A percentile compares a stretch with the other conserved stretches of the same genome.
These are phyloP conservation scores for Eucalyptus cloeziana DNA, from an alignment of 345 rosid species.

Conservation along the genomic window DNA sequence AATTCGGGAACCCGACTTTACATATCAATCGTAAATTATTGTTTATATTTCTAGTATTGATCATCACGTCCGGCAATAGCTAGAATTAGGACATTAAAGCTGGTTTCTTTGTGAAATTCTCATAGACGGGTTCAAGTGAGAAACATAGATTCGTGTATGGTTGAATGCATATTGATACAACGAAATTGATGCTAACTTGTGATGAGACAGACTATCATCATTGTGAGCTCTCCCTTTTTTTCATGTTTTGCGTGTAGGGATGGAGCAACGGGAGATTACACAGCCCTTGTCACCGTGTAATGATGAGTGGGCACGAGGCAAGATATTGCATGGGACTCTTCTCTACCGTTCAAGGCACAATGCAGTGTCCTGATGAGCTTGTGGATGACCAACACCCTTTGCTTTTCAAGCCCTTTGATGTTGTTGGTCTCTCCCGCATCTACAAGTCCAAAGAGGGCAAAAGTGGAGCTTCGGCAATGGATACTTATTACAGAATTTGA, in stretches of 20 bases:
- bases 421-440: not conserved
- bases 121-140: no score
- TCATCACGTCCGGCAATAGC: no score
- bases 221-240: not conserved
- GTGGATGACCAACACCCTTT: constrained; percentile 15
- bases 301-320: not conserved
- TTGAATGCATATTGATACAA: not conserved
- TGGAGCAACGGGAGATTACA: not conserved
- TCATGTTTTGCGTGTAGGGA: not conserved
- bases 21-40: no score
- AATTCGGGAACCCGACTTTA: no score
- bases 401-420: constrained; percentile 15
- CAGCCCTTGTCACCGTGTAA: not conserved
- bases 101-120: no score
- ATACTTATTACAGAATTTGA: not conserved
- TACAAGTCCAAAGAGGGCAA: not conserved
- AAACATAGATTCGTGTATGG: not conserved
- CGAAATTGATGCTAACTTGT: not conserved
- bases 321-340: constrained; percentile 9
- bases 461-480: not conserved
- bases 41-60: no score
- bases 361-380: constrained; percentile 5
- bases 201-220: not conserved
- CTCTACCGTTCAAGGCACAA: not conserved
- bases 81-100: no score